Evolutionary conservation across 1,284 basidiomycete species (phyloP), one percentile per base, ranked within the genome.

Genomic region (Apiotrichum porosum): DNA sequence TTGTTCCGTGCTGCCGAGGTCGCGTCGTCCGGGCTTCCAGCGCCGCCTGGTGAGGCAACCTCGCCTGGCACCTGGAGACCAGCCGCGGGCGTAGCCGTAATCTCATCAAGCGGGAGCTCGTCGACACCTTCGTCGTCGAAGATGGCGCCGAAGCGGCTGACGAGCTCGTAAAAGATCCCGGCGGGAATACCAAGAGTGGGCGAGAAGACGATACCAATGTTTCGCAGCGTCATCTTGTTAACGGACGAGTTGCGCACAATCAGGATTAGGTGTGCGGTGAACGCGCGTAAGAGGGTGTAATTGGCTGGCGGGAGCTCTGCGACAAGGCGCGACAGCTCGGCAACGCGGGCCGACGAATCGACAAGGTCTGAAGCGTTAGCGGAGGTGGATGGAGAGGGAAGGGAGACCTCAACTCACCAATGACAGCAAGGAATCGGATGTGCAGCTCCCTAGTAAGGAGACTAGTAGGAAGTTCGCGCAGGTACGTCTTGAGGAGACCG

Each of bases 211-310:
- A 99, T 98, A 18, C 93, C 92, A 23, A 98, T 90, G 67, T 99
- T 99, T 30, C 93, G 83, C 81, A 98, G 85, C 37, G 88, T 95
- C 95, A 99, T 99, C 79, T 95, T 98, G 82, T 97, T 97, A 51
- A 86, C 77, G 37, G 81, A 69, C 15, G 89, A 82, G 68, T 95
- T 91, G 70, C 91, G 85, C 38, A 97, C 91, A 62, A 99, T 88
- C 47, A 93, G 80, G 64, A 97, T 95, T 48, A 99, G 78, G 72
- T 98, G 93, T n/a, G 91, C 88, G 12, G 88, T 92, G 44, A 97
- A 79, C 8, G 91, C 90, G 18, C 94, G 85, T 42, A 98, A 81
- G 23, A 98, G 78, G 51, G 86, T 88, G 72, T 97, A 99, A 73
- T 98, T 97, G 57, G 87, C 83, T 22, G 93, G 76, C 2, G 94